Conservation (phyloP, 2,329 filamentous ascomycete species). For the Grosmannia penicillata region DNA sequence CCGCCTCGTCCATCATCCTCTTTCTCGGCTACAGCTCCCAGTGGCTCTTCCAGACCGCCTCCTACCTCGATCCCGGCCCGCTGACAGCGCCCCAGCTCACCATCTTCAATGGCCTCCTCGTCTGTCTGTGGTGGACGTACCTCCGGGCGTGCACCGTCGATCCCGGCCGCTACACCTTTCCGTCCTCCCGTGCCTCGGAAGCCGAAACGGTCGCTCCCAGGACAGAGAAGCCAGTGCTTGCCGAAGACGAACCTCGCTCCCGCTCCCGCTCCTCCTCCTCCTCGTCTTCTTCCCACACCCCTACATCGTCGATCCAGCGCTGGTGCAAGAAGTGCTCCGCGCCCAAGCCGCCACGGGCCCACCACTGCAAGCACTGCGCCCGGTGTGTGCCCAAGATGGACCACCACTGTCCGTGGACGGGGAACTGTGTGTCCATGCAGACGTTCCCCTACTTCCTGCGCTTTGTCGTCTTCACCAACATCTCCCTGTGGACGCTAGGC, state of each 20-base stretch:
- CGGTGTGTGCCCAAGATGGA: conserved; percentile 72
- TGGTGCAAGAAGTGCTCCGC: conserved; percentile 68
- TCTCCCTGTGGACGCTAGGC: conserved; percentile 47
- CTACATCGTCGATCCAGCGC: conserved; percentile 13
- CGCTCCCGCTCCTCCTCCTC: conserved; percentile 1
- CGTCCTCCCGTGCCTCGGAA: background rate
- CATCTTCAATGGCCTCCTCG: conserved; percentile 51
- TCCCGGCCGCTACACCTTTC: conserved; percentile 38
- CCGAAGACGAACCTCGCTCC: background rate
- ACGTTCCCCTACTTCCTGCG: conserved; percentile 74
- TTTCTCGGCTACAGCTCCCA: conserved; percentile 64
- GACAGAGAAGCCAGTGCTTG: background rate
- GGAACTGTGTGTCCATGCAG: conserved; percentile 68
- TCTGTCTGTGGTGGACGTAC: conserved; percentile 56
- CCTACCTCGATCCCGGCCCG: conserved; percentile 44
- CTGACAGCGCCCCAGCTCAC: conserved; percentile 40
- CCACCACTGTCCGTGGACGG: conserved; percentile 77
- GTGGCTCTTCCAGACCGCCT: conserved; percentile 47
- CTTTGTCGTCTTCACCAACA: conserved; percentile 57
- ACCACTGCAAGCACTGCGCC: conserved; percentile 66
- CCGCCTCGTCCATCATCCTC: conserved; percentile 47
- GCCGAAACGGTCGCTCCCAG: background rate
- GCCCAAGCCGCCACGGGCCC: conserved; percentile 61
- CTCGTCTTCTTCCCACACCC: background rate
- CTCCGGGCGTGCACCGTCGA: conserved; percentile 42